Evolutionary conservation across 2,329 filamentous ascomycete species (phyloP).

Genomic region (Beauveria australis): DNA sequence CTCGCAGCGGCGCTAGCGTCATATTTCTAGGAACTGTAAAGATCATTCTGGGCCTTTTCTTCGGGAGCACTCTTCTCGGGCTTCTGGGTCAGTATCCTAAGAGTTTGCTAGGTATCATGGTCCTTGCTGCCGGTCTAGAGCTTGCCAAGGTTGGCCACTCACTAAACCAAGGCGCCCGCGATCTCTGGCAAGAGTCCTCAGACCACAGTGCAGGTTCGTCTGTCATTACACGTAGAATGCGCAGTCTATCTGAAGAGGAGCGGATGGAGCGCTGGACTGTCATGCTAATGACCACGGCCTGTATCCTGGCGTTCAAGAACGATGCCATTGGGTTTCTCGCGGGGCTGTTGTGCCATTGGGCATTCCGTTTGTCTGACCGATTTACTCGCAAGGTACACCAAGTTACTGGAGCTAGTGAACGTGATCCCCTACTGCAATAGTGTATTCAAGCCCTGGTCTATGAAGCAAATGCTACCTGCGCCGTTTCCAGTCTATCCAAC

Average conservation of each 20-base stretch:
- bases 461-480: background rate
- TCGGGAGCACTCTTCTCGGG: constrained; percentile 64
- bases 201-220: constrained; percentile 26
- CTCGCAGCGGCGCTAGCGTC: constrained; percentile 76
- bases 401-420: constrained; percentile 19
- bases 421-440: constrained; percentile 23
- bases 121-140: constrained; percentile 82
- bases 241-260: constrained; percentile 56
- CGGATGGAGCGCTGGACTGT: constrained; percentile 72
- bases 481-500: background rate
- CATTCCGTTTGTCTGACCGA: constrained; percentile 45
- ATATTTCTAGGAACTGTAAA: constrained; percentile 73
- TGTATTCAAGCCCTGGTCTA: constrained; percentile 4
- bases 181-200: constrained; percentile 49
- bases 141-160: constrained; percentile 77
- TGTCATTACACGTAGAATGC: constrained; percentile 33
- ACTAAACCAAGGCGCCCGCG: constrained; percentile 62
- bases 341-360: constrained; percentile 71
- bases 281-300: constrained; percentile 80
- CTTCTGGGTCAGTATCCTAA: constrained; percentile 67
- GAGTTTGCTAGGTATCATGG: constrained; percentile 75
- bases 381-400: constrained; percentile 29
- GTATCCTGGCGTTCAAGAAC: constrained; percentile 79
- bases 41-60: constrained; percentile 64
- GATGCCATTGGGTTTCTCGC: constrained; percentile 81